Conservation (phyloP, 768 basidiomycete species). For the Tylopilus plumbeoviolaceoides region DNA sequence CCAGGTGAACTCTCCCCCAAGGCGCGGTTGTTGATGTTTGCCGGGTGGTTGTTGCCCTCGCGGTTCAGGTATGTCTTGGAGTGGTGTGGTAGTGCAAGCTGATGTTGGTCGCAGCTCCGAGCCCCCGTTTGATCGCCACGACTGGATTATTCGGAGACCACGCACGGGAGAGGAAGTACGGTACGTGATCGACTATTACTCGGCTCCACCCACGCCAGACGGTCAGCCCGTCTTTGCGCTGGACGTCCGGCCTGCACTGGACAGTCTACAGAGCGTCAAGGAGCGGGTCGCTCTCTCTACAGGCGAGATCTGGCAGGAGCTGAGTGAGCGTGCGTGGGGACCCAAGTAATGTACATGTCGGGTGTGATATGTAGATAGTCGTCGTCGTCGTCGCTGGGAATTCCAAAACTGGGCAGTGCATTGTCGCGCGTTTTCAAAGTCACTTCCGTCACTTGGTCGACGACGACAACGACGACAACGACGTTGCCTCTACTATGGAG, state of each 20-base stretch:
- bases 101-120: slow-evolving; percentile 53
- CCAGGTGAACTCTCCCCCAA: slow-evolving; percentile 95
- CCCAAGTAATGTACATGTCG: slow-evolving; percentile 10
- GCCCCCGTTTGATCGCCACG: slow-evolving; percentile 96
- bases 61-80: slow-evolving; percentile 70
- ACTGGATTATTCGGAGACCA: slow-evolving; percentile 90
- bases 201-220: slow-evolving; percentile 82
- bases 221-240: slow-evolving; percentile 94
- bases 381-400: slow-evolving; percentile 8
- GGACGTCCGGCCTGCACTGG: slow-evolving; percentile 93
- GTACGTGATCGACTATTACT: slow-evolving; percentile 99
- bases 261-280: slow-evolving; percentile 72
- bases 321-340: slow-evolving; percentile 31
- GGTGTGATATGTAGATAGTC: background rate
- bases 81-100: background rate
- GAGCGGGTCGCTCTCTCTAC: slow-evolving; percentile 69
- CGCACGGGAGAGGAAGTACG: slow-evolving; percentile 78
- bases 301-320: slow-evolving; percentile 59
- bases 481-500: slow-evolving; percentile 37
- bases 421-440: slow-evolving; percentile 15
- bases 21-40: slow-evolving; percentile 80
- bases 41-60: slow-evolving; percentile 85
- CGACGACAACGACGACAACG: slow-evolving; percentile 1
- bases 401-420: slow-evolving; percentile 23
- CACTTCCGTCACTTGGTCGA: background rate